phyloP scores from a whole-genome alignment of 2,329 filamentous ascomycete genomes.

The Microthyrium microscopicum region DNA sequence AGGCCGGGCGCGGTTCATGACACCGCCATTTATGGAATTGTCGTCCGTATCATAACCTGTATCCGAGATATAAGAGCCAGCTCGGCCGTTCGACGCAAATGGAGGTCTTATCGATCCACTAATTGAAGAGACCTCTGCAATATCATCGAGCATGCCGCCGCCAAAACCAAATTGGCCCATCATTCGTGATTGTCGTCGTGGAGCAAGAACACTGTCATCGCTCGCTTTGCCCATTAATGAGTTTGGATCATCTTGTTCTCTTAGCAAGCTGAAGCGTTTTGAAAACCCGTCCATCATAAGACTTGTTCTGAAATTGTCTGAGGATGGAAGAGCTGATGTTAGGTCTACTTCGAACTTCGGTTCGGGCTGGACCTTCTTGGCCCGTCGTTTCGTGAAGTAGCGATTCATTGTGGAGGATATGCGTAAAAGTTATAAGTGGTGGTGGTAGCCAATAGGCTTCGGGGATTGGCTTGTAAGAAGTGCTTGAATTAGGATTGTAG shows the following conservation, averaged over 20 bases:
- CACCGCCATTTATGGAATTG: constrained; percentile 44
- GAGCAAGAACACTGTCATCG: constrained; percentile 81
- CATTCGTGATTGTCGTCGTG: constrained; percentile 63
- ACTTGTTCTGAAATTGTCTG: constrained; percentile 87
- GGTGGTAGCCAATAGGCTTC: too few species aligned
- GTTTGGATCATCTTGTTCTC: constrained; percentile 82
- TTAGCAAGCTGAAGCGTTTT: constrained; percentile 88
- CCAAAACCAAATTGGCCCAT: constrained; percentile 53
- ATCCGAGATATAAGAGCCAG: constrained; percentile 48
- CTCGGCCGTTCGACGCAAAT: constrained; percentile 27
- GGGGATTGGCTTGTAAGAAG: too few species aligned
- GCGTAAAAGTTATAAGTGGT: too few species aligned
- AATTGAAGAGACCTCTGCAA: constrained; percentile 79
- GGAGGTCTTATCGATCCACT: constrained; percentile 34
- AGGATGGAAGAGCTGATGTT: constrained; percentile 55
- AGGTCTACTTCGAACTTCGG: constrained; percentile 56
- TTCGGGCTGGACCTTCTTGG: constrained; percentile 36
- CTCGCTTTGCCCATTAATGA: constrained; percentile 85
- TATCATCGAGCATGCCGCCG: constrained; percentile 51
- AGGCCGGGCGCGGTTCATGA: constrained; percentile 74
- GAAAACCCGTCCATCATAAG: constrained; percentile 90
- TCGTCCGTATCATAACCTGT: constrained; percentile 42
- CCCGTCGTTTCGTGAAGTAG: constrained; percentile 58
- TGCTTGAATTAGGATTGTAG: too few species aligned
- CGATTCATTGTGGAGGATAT: constrained; percentile 70